These are phyloP conservation scores for Ambrosia hybrid DNA, from an alignment of 140 eudicot genomes.

Conservation along the genomic window DNA sequence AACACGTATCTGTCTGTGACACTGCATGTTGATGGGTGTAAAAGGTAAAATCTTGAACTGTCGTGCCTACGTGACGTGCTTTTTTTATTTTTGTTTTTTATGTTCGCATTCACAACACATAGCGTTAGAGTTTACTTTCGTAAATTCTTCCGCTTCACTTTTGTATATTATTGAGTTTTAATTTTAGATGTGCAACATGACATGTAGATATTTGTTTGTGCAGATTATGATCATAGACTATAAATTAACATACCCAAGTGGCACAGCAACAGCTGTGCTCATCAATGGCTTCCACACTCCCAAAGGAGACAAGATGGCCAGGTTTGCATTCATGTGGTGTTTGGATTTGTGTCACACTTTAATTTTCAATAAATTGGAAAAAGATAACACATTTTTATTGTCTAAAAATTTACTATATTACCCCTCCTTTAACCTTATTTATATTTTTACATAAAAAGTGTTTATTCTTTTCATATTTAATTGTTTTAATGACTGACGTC, in stretches of 20 bases:
- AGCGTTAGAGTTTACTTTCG: too few relatives aligned
- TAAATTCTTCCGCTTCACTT: too few relatives aligned
- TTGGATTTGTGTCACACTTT: not conserved
- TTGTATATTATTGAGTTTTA: too few relatives aligned
- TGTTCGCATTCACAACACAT: too few relatives aligned
- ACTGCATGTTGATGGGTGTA: too few relatives aligned
- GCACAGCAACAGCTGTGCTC: conserved; percentile 95
- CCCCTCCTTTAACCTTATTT: not conserved
- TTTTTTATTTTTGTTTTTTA: too few relatives aligned
- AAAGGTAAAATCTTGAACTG: too few relatives aligned
- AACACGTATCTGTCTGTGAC: too few relatives aligned
- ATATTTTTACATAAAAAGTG: not conserved
- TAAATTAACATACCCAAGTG: conserved; percentile 84
- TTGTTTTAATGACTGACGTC: not conserved
- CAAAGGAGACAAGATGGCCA: conserved; percentile 80
- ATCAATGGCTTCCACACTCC: conserved; percentile 90
- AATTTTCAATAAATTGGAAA: not conserved
- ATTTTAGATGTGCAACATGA: too few relatives aligned
- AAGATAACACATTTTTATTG: not conserved
- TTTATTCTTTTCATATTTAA: not conserved
- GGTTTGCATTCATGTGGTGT: conserved; percentile 39
- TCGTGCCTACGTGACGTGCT: too few relatives aligned
- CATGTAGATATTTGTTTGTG: not conserved
- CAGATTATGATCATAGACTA: conserved; percentile 88
- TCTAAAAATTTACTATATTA: not conserved